Evolutionary conservation across 2,329 filamentous ascomycete genomes (phyloP).

Genomic region (Ilyonectria sp.): DNA sequence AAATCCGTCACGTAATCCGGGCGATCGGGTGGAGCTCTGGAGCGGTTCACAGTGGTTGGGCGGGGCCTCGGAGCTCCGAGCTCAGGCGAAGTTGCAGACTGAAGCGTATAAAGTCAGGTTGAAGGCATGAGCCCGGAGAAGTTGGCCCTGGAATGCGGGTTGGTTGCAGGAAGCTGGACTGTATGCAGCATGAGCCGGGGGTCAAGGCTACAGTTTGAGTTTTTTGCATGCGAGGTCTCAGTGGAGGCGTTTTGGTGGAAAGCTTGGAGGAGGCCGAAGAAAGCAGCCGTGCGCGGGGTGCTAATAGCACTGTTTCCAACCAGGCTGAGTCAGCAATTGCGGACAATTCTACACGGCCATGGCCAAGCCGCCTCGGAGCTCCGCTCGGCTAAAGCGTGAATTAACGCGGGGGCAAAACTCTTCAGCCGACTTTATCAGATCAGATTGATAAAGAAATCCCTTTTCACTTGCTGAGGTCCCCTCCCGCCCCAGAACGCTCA

Average conservation of each 20-base stretch:
- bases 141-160: background rate
- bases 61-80: conserved; percentile 16
- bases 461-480: conserved; percentile 48
- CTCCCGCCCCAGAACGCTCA: conserved; percentile 41
- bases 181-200: background rate
- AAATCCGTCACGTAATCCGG: background rate
- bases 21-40: background rate
- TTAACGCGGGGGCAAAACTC: conserved; percentile 41
- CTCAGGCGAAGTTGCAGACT: background rate
- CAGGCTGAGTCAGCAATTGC: conserved; percentile 14
- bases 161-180: background rate
- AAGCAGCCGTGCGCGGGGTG: background rate
- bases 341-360: background rate
- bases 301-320: background rate
- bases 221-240: background rate
- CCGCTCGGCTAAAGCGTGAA: conserved; percentile 49
- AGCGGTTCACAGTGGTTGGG: background rate
- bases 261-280: conserved; percentile 2
- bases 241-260: conserved; percentile 3
- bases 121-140: background rate
- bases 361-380: conserved; percentile 48
- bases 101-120: background rate
- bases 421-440: conserved; percentile 55
- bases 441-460: conserved; percentile 58
- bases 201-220: background rate